Evolutionary conservation across 768 basidiomycete species (phyloP).

Genomic region (Tephrocybe sp.): DNA sequence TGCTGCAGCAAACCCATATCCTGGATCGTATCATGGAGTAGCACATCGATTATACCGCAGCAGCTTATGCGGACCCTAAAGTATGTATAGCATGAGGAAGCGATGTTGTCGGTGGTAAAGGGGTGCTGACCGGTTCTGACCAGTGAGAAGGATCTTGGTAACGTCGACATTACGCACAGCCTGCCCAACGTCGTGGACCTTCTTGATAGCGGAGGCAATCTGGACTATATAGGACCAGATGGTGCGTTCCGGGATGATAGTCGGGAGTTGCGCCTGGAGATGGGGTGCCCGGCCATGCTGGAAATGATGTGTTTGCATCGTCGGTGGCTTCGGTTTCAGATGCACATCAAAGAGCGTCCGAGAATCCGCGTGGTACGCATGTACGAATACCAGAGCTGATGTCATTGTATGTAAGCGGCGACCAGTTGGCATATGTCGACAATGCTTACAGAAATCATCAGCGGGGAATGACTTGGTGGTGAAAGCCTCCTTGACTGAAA

Average conservation of each 20-base stretch:
- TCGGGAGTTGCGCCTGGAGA: slow-evolving; percentile 21
- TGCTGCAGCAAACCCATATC: slow-evolving; percentile 68
- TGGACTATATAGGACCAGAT: slow-evolving; percentile 95
- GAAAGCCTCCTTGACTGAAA: slow-evolving; percentile 87
- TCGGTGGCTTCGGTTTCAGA: slow-evolving; percentile 54
- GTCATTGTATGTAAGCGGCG: not conserved
- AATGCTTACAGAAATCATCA: slow-evolving; percentile 74
- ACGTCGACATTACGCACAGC: slow-evolving; percentile 83
- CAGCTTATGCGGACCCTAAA: slow-evolving; percentile 80
- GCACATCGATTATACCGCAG: slow-evolving; percentile 84
- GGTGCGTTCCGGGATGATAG: slow-evolving; percentile 68
- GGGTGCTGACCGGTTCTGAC: slow-evolving; percentile 72
- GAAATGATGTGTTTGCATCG: slow-evolving; percentile 18
- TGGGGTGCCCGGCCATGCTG: slow-evolving; percentile 23
- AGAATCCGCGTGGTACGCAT: slow-evolving; percentile 84
- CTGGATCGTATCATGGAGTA: slow-evolving; percentile 70
- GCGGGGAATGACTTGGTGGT: slow-evolving; percentile 93
- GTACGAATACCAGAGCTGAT: slow-evolving; percentile 86
- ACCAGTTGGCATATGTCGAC: not conserved
- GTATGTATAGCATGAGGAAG: not conserved
- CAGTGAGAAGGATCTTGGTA: slow-evolving; percentile 85
- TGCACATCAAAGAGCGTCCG: slow-evolving; percentile 81
- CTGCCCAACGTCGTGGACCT: slow-evolving; percentile 77
- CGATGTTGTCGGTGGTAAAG: not conserved
- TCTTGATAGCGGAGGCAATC: slow-evolving; percentile 83